These are phyloP conservation scores for Lachnellula hyalina DNA, from an alignment of 2,329 filamentous ascomycete genomes.

Conservation along the genomic window DNA sequence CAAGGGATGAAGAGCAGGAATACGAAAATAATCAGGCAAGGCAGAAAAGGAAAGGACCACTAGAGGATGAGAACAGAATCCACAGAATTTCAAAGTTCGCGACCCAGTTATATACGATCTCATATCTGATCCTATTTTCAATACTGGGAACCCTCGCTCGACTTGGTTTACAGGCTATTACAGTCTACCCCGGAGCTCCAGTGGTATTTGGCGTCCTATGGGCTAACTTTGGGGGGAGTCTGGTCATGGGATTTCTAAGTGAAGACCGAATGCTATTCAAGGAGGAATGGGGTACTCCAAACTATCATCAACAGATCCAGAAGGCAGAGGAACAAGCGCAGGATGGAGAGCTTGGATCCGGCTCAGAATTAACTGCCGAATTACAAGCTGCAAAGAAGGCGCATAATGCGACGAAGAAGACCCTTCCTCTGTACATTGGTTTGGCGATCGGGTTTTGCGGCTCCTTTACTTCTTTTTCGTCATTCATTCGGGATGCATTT, in stretches of 20 bases:
- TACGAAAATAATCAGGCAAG: conserved; percentile 11
- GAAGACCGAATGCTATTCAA: conserved; percentile 75
- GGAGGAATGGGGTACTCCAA: conserved; percentile 54
- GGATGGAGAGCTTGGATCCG: conserved; percentile 36
- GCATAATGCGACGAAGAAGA: conserved; percentile 68
- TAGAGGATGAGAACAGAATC: conserved; percentile 8
- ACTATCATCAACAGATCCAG: conserved; percentile 34
- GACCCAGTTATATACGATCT: conserved; percentile 65
- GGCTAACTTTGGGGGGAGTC: conserved; percentile 79
- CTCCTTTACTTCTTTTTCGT: conserved; percentile 84
- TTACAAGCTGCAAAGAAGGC: conserved; percentile 47
- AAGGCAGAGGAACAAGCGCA: conserved; percentile 31
- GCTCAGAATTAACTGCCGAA: conserved; percentile 28
- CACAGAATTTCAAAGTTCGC: conserved; percentile 41
- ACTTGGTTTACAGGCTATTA: conserved; percentile 73
- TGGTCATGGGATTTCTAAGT: conserved; percentile 79
- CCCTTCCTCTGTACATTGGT: conserved; percentile 81
- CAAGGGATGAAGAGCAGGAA: conserved; percentile 14
- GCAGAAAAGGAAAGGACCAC: conserved; percentile 3
- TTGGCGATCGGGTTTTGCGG: conserved; percentile 84
- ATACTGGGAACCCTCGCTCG: conserved; percentile 79
- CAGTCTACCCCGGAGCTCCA: conserved; percentile 72
- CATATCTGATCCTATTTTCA: conserved; percentile 80
- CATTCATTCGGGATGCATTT: conserved; percentile 76
- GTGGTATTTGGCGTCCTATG: conserved; percentile 71